phyloP scores from a whole-genome alignment of 2,329 filamentous ascomycete genomes.

The Aspergillaceae sp. region DNA sequence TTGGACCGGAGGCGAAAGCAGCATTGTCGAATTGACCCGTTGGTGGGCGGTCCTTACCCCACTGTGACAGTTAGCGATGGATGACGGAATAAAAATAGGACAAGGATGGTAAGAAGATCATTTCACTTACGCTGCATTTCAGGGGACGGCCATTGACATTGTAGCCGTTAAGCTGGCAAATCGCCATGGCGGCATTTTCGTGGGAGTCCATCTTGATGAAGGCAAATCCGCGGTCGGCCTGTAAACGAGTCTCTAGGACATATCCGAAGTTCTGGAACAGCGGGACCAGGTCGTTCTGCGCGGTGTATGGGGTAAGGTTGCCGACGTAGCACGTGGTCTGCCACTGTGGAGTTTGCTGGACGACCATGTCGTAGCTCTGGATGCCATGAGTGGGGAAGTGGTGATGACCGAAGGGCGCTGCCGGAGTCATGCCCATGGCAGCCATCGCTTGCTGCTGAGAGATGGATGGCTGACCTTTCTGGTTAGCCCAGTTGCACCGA shows the following conservation, averaged over 20 bases:
- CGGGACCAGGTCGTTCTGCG: slow-evolving; percentile 91
- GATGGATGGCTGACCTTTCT: slow-evolving; percentile 98
- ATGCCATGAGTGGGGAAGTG: slow-evolving; percentile 96
- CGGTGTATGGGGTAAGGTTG: slow-evolving; percentile 95
- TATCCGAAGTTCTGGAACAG: slow-evolving; percentile 98
- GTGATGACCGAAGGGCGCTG: slow-evolving; percentile 91
- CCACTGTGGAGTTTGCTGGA: slow-evolving; percentile 91
- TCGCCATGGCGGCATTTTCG: slow-evolving; percentile 96
- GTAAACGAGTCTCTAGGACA: slow-evolving; percentile 94
- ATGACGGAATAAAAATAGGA: slow-evolving; percentile 9
- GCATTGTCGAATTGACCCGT: slow-evolving; percentile 75
- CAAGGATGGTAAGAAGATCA: background rate
- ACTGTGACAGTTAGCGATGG: slow-evolving; percentile 48
- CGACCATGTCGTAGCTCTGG: slow-evolving; percentile 95
- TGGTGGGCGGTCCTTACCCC: slow-evolving; percentile 97
- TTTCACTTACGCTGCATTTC: slow-evolving; percentile 87
- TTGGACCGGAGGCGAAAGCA: slow-evolving; percentile 67
- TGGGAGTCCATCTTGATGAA: slow-evolving; percentile 99
- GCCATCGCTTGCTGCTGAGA: slow-evolving; percentile 96
- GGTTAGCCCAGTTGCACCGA: slow-evolving; percentile 99
- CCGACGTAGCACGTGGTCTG: slow-evolving; percentile 98
- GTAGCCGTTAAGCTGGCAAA: slow-evolving; percentile 95
- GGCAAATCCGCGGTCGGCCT: slow-evolving; percentile 93
- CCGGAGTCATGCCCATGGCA: slow-evolving; percentile 96
- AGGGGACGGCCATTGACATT: slow-evolving; percentile 93